Conservation (phyloP, 2,329 filamentous ascomycete genomes). For the Diaporthe aspalathi region DNA sequence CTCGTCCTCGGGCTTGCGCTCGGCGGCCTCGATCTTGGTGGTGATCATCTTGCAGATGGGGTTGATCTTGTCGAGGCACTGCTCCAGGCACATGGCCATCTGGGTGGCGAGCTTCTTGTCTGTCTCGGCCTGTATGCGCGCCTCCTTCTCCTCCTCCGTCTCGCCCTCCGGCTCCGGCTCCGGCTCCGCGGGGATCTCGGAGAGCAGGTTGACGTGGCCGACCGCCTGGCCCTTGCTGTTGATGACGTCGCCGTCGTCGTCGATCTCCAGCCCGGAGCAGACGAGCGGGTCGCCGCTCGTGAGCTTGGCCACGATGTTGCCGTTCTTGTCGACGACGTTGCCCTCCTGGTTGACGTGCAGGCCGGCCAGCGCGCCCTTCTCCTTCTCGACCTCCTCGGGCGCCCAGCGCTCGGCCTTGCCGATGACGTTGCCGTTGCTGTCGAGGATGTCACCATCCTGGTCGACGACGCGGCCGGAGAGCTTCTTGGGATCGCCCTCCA, state of each 20-base stretch:
- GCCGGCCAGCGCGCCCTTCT: conserved; percentile 64
- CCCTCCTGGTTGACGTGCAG: conserved; percentile 69
- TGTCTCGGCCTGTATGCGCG: conserved; percentile 67
- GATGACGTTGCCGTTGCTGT: conserved; percentile 75
- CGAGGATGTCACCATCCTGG: conserved; percentile 83
- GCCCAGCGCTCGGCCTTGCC: conserved; percentile 71
- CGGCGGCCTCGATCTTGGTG: conserved; percentile 83
- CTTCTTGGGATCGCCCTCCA: conserved; percentile 76
- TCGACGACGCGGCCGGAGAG: conserved; percentile 81
- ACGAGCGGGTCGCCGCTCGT: conserved; percentile 74
- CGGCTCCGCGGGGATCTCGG: conserved; percentile 62
- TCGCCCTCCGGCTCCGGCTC: conserved; percentile 61
- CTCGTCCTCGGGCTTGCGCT: conserved; percentile 85
- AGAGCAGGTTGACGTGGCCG: conserved; percentile 75
- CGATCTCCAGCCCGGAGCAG: conserved; percentile 76
- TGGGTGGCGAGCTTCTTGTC: conserved; percentile 82
- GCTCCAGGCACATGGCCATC: conserved; percentile 78
- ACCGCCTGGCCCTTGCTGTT: conserved; percentile 75
- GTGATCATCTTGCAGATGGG: conserved; percentile 90
- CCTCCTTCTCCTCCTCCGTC: conserved; percentile 68
- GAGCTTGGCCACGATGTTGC: conserved; percentile 73
- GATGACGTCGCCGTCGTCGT: conserved; percentile 77
- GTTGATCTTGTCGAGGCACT: conserved; percentile 85
- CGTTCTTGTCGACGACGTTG: conserved; percentile 68
- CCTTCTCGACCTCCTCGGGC: conserved; percentile 59